Evolutionary conservation across 495 filamentous ascomycete genomes (phyloP), one percentile per base, ranked within the genome.

Genomic region (Hyaloscypha variabilis): DNA sequence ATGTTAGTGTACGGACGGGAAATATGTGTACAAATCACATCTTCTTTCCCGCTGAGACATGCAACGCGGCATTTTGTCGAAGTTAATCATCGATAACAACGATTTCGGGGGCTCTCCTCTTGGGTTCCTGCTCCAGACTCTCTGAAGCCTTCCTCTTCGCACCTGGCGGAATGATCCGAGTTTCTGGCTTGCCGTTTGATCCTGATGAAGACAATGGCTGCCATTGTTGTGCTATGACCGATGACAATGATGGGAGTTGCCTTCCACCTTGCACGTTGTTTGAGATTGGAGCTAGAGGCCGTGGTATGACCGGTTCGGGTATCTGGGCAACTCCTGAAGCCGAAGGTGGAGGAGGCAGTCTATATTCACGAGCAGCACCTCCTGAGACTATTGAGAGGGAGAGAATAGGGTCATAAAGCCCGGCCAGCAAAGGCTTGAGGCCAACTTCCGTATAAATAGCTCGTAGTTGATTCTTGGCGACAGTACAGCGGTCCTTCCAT

Each of bases 391-490:
- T 46, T 19, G 58, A 60, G 23, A 60, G 58, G 6, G 30, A 42
- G 1, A 26, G 11, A 39, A 63, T 46, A 6, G 30, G 25, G 6
- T 29, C 53, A 64, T 30, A 50, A 30, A 26, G 11, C 3, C 58
- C 53, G 2, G 28, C 62, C n/a, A 64, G 62, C 3, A 63, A 39
- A n/a, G 31, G 46, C 17, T n/a, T 28, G n/a, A 64, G 36, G 17
- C 11, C 57, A 46, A 46, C 17, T 23, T 58, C 46, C 36, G 30
- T 13, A 23, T 31, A 29, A 5, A 63, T 31, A 21, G 1, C 21
- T 51, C 46, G 26, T 17, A 63, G 19, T 10, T 63, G 17, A 2
- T 26, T 23, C 25, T 42, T 36, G 17, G 60, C 60, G 56, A 56
- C 23, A 5, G 4, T 36, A 55, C 49, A 63, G 11, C 60, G 49